These are phyloP conservation scores for Kandelia obovata DNA, from an alignment of 345 rosid species.

Conservation along the genomic window DNA sequence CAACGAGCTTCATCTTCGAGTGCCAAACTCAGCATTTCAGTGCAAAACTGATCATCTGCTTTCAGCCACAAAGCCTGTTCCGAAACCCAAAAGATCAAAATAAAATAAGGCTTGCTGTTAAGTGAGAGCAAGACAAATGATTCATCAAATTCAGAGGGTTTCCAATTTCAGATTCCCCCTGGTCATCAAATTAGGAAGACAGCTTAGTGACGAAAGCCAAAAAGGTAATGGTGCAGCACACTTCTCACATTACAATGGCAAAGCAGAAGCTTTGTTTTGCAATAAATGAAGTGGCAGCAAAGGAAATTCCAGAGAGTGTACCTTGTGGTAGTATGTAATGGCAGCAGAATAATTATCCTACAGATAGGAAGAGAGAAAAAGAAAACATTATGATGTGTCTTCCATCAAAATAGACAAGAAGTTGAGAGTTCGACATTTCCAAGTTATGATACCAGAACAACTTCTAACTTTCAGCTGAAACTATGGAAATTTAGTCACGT, in stretches of 20 bases:
- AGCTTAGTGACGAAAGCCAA: too few relatives aligned
- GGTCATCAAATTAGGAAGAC: not conserved
- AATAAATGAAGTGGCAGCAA: not conserved
- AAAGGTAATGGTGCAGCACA: not conserved
- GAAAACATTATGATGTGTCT: not conserved
- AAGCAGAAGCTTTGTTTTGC: not conserved
- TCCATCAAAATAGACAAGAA: not conserved
- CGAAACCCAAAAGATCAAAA: not conserved
- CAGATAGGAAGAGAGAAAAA: not conserved
- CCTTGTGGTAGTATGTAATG: conserved; percentile 84
- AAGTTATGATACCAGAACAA: too few relatives aligned
- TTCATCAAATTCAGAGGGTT: not conserved
- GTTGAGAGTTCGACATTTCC: not conserved
- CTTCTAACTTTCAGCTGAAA: too few relatives aligned
- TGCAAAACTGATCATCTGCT: conserved; percentile 82
- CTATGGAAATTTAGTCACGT: too few relatives aligned
- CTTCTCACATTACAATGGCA: not conserved
- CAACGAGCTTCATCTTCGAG: conserved; percentile 62
- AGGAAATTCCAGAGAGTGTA: conserved; percentile 14
- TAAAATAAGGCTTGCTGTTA: not conserved
- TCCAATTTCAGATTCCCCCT: not conserved
- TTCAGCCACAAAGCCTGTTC: conserved; percentile 77
- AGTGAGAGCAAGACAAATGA: not conserved
- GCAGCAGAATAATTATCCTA: conserved; percentile 82
- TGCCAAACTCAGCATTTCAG: conserved; percentile 79